phyloP scores from a whole-genome alignment of 441 rosid genomes.

The Populus hybrid region DNA sequence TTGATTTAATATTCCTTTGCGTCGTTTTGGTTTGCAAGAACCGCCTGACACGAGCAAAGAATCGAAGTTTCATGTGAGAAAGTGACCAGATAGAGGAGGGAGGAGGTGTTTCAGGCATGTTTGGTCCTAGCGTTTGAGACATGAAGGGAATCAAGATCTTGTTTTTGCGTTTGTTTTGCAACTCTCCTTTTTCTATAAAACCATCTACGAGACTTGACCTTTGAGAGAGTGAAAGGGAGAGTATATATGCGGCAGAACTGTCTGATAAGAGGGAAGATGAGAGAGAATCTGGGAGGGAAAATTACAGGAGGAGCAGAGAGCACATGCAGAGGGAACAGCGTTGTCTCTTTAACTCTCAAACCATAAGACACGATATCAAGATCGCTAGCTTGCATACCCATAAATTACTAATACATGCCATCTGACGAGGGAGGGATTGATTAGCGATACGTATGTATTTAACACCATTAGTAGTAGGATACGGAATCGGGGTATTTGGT shows the following conservation, averaged over 20 bases:
- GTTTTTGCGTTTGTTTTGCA: not conserved
- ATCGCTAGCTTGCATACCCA: not conserved
- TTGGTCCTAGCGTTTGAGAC: constrained; percentile 33
- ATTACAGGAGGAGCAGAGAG: not conserved
- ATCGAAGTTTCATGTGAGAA: constrained; percentile 43
- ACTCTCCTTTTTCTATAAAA: not conserved
- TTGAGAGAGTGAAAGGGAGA: constrained; percentile 3
- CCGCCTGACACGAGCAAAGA: constrained; percentile 54
- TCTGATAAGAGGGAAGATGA: not conserved
- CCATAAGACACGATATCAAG: not conserved
- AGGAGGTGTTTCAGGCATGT: constrained; percentile 35
- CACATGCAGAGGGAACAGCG: constrained; percentile 41
- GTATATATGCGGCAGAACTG: not conserved
- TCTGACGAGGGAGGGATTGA: not conserved
- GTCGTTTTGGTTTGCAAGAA: constrained; percentile 51
- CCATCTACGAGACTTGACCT: constrained; percentile 2
- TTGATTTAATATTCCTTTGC: constrained; percentile 23
- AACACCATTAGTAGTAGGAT: not conserved
- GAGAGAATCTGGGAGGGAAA: not conserved
- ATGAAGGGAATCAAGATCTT: constrained; percentile 17
- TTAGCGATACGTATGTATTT: not conserved
- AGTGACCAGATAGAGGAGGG: constrained; percentile 39
- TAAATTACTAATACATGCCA: constrained; percentile 7
- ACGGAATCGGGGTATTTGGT: not conserved
- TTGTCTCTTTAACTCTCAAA: constrained; percentile 12